phyloP scores from a whole-genome alignment of 495 filamentous ascomycete genomes.

The Aspergillus baeticus region DNA sequence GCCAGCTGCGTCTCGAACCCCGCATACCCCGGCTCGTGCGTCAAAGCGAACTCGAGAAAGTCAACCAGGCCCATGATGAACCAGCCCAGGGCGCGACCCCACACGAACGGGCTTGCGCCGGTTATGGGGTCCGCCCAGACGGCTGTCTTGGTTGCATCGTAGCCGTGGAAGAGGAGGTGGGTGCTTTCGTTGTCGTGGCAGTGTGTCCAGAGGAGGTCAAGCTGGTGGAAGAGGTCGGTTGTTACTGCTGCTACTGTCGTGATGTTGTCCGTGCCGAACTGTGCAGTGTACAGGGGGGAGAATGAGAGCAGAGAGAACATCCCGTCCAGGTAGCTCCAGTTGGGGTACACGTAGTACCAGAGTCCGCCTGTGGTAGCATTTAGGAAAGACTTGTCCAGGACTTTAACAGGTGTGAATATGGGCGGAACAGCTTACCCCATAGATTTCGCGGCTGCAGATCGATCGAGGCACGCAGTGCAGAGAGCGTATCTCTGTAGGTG shows the following conservation, averaged over 20 bases:
- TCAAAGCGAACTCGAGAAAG: constrained; percentile 42
- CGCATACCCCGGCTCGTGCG: too few species aligned
- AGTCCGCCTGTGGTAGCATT: constrained; percentile 38
- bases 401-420: neutral
- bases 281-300: constrained; percentile 43
- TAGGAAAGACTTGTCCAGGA: neutral
- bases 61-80: constrained; percentile 59
- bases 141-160: constrained; percentile 52
- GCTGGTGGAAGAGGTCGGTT: constrained; percentile 50
- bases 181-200: constrained; percentile 45
- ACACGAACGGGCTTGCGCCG: constrained; percentile 54
- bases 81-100: constrained; percentile 60
- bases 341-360: constrained; percentile 54
- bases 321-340: constrained; percentile 60
- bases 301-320: constrained; percentile 55
- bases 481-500: constrained; percentile 40
- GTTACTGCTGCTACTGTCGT: constrained; percentile 34
- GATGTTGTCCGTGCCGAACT: constrained; percentile 37
- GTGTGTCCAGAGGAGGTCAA: constrained; percentile 51
- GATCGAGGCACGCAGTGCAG: constrained; percentile 45
- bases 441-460: constrained; percentile 45
- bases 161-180: constrained; percentile 55
- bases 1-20: too few species aligned
- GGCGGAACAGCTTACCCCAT: constrained; percentile 11
- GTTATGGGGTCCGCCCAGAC: constrained; percentile 56